These are phyloP conservation scores for Cyberlindnera veronae DNA, from an alignment of 805 yeast genomes.

Conservation along the genomic window DNA sequence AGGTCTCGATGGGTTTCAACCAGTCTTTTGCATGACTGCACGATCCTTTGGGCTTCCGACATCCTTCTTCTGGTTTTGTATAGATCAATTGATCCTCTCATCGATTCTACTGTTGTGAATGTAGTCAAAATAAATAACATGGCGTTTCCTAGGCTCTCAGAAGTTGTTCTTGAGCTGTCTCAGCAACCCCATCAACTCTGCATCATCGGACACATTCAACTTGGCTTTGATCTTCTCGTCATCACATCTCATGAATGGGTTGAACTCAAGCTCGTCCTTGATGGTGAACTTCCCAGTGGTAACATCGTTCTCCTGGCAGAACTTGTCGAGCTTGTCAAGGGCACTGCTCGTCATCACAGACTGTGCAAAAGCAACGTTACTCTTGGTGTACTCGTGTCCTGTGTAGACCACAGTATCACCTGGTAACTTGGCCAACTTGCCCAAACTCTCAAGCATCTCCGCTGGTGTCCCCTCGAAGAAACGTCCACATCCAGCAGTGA, in stretches of 20 bases:
- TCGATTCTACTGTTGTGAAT: neutral
- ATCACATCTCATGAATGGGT: slow-evolving; percentile 82
- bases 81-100: neutral
- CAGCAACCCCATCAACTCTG: slow-evolving; percentile 65
- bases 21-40: neutral
- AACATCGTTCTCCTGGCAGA: slow-evolving; percentile 50
- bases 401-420: slow-evolving; percentile 74
- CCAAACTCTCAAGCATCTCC: slow-evolving; percentile 76
- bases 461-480: slow-evolving; percentile 88
- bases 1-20: slow-evolving; percentile 1
- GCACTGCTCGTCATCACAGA: slow-evolving; percentile 45
- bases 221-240: slow-evolving; percentile 61
- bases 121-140: too few species aligned
- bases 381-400: slow-evolving; percentile 93
- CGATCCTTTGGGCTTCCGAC: slow-evolving; percentile 7
- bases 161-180: slow-evolving; percentile 70
- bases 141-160: too few species aligned
- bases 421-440: slow-evolving; percentile 58
- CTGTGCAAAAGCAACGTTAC: slow-evolving; percentile 76
- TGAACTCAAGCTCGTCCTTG: slow-evolving; percentile 73
- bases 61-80: neutral
- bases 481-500: slow-evolving; percentile 93
- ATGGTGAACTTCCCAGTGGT: slow-evolving; percentile 88
- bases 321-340: slow-evolving; percentile 50
- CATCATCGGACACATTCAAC: slow-evolving; percentile 48